Base-by-base conservation (phyloP, 768 basidiomycete genomes). In the Tulasnella sp. region DNA sequence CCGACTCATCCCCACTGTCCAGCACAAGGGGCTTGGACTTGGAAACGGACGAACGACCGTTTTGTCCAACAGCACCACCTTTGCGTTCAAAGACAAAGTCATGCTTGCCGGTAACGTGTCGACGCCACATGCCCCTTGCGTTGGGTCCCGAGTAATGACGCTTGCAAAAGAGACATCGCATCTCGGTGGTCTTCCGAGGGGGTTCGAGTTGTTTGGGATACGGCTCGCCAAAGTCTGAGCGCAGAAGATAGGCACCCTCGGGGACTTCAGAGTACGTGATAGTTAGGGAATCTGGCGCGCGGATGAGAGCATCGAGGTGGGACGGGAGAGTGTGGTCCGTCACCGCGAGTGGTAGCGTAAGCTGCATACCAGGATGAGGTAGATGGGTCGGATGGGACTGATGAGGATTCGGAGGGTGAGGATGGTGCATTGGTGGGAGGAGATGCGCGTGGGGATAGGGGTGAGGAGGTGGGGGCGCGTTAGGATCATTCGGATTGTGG, bases 91-190 rank as follows among this genome's bases (percentile, higher is more conserved):
- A 56, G 36, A 41, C 58, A 37, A 61, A 59, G 60, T 61, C 52
- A 48, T 61, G 60, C 25, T 61, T 61, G 19, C 59, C 59, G 27
- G 51, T 48, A 23, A 61, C 60, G 35, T 61, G 60, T 23, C 60
- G 17, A 8, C 60, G 17, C 60, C 60, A 61, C 60, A 61, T 61
- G 60, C 60, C 57, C 43, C 60, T 49, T 15, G 60, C 60, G 32
- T 61, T 61, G 6, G 48, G 45, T 9, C 60, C 60, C 17, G 59
- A 39, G 36, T 61, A 61, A 23, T 61, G 57, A 31, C 57, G 48
- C 39, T 61, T 54, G 49, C 60, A 61, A 42, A 61, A 61, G 14
- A 61, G 17, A 19, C 60, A 61, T 11, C 60, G 57, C 23, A 61
- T 48, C n/a, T 59, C 35, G 32, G 40, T 51, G 14, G 48, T 32